These are phyloP conservation scores for Magnaporthiopsis incrustans DNA, from an alignment of 2,329 filamentous ascomycete genomes.

Conservation along the genomic window DNA sequence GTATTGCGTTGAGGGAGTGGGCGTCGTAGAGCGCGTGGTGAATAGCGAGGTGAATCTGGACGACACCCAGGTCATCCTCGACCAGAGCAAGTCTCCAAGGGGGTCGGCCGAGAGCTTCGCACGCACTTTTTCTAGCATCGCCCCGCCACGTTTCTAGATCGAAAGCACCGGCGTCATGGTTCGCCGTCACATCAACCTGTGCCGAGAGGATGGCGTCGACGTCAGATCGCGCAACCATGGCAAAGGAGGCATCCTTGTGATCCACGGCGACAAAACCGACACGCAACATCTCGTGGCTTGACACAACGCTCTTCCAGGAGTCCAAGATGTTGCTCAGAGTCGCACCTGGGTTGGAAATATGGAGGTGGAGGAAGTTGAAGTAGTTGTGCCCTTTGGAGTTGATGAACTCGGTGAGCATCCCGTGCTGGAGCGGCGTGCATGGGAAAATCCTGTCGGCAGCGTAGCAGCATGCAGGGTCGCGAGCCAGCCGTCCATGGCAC, in stretches of 20 bases:
- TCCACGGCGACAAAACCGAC: constrained; percentile 63
- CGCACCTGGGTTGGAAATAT: constrained; percentile 27
- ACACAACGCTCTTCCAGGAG: constrained; percentile 52
- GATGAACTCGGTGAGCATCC: constrained; percentile 69
- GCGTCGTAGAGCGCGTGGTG: constrained; percentile 88
- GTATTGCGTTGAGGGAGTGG: constrained; percentile 56
- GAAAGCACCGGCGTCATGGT: constrained; percentile 15
- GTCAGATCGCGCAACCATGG: constrained; percentile 48
- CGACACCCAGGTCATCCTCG: constrained; percentile 12
- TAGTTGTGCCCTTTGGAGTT: constrained; percentile 62
- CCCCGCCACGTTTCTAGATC: constrained; percentile 29
- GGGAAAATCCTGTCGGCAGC: constrained; percentile 56
- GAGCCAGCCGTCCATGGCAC: not conserved
- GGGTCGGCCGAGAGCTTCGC: constrained; percentile 40
- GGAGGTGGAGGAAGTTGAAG: constrained; percentile 61
- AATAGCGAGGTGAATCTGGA: constrained; percentile 40
- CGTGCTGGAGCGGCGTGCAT: constrained; percentile 71
- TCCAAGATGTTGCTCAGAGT: constrained; percentile 27
- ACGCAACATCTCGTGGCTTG: constrained; percentile 62
- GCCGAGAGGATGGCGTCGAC: constrained; percentile 8
- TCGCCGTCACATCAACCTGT: not conserved
- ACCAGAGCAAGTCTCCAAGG: constrained; percentile 56
- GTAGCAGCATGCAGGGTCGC: not conserved
- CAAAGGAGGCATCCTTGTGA: constrained; percentile 54
- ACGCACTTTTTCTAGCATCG: constrained; percentile 22